A percentile compares a stretch with the other conserved stretches of the same genome.
phyloP scores from a whole-genome alignment of 768 basidiomycete genomes.

The Lactifluus hygrophoroides region DNA sequence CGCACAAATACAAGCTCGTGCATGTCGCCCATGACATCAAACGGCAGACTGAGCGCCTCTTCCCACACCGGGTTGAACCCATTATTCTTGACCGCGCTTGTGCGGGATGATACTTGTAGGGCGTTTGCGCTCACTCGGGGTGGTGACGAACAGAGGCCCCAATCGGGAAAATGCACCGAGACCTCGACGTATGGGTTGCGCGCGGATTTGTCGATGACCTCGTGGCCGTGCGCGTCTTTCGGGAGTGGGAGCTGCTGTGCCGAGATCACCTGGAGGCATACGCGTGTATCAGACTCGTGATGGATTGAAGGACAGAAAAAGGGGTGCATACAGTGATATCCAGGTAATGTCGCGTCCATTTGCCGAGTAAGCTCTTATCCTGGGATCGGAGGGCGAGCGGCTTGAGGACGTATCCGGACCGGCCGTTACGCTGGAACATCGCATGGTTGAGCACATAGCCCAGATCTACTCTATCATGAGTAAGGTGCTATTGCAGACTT shows the following conservation, averaged over 20 bases:
- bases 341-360: constrained; percentile 50
- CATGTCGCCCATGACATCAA: constrained; percentile 70
- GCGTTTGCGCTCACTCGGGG: constrained; percentile 30
- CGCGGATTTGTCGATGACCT: constrained; percentile 48
- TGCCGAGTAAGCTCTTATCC: constrained; percentile 48
- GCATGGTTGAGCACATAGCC: constrained; percentile 91
- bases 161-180: constrained; percentile 67
- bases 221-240: constrained; percentile 52
- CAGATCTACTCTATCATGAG: constrained; percentile 45
- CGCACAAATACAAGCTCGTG: constrained; percentile 76
- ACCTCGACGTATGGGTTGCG: constrained; percentile 78
- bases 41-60: constrained; percentile 59
- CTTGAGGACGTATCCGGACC: constrained; percentile 84
- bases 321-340: constrained; percentile 47
- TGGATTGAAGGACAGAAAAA: not conserved
- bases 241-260: constrained; percentile 83
- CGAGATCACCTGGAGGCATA: constrained; percentile 51
- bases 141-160: constrained; percentile 34
- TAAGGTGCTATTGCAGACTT: not conserved
- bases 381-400: constrained; percentile 64
- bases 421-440: constrained; percentile 91
- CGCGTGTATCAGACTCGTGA: not conserved
- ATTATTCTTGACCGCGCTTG: constrained; percentile 67
- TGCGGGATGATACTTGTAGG: constrained; percentile 46
- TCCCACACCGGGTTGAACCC: constrained; percentile 93